Evolutionary conservation across 2,329 filamentous ascomycete genomes (phyloP), one percentile per base, ranked within the genome.

Genomic region (Sclerotiophoma versabilis): DNA sequence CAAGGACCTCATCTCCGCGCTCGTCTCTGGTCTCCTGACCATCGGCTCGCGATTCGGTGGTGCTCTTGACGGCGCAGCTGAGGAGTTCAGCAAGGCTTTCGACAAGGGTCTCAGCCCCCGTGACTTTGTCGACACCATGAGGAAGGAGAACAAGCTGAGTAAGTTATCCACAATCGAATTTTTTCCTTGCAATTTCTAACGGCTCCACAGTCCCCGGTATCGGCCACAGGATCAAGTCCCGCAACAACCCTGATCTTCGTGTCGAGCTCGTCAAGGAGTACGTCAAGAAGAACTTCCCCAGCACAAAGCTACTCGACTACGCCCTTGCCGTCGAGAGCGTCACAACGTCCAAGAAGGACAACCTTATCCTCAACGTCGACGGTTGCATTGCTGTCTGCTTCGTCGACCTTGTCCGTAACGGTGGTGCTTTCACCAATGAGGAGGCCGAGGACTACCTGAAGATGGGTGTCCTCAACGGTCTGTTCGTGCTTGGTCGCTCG

Each of bases 181-280:
- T 12, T 17, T 39, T 41, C 8, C 19, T 15, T 27, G 20, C 45
- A 54, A 20, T 38, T 29, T 41, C 65, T 72, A 64, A 71, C 58
- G 14, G 23, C 14, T 12, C 5, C 34, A 23, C 57, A 87, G 84
- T 99, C 70, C 95, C 95, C 62, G 95, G 95, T 84, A 99, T 99
- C 71, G 95, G 95, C 70, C 95, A 99, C 87, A 92, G 93, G 80
- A 91, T 99, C 85, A 99, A 99, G 87, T 99, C 95, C 66, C 90
- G 95, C 73, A 97, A 98, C 87, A 99, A 99, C 88, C 95, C 95
- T 61, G 95, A 99, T 87, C 89, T 99, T 69, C 95, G 95, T 85
- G 95, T 99, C 69, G 93, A 98, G 84, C 90, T 99, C 55, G 95
- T 99, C 75, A 99, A 98, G 86, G 93, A 99, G 81, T 99, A 95